These are phyloP conservation scores for Myochromella boudieri DNA, from an alignment of 768 basidiomycete genomes.

Conservation along the genomic window DNA sequence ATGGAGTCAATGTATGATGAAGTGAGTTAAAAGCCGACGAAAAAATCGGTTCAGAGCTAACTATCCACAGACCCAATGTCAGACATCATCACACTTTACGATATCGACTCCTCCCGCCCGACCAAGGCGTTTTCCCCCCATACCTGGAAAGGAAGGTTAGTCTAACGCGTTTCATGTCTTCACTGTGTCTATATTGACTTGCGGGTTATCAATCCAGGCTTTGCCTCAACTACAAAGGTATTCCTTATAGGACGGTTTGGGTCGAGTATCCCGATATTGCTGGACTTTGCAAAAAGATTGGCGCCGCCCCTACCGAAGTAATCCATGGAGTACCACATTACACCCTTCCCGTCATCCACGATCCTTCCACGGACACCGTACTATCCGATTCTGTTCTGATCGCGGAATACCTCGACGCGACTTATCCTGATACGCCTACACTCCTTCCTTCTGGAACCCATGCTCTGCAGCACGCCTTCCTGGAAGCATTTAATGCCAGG, in stretches of 20 bases:
- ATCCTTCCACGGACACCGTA: constrained; percentile 30
- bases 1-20: too few species aligned
- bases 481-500: not conserved
- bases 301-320: constrained; percentile 26
- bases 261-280: constrained; percentile 41
- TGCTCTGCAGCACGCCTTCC: constrained; percentile 17
- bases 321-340: constrained; percentile 28
- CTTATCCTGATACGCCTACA: constrained; percentile 33
- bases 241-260: constrained; percentile 40
- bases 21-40: too few species aligned
- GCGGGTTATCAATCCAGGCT: constrained; percentile 14
- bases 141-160: constrained; percentile 44
- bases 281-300: constrained; percentile 29
- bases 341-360: constrained; percentile 40
- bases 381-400: constrained; percentile 38
- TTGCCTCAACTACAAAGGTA: constrained; percentile 25
- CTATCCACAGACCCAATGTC: too few species aligned
- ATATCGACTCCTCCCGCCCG: constrained; percentile 34
- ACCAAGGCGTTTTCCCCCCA: constrained; percentile 41
- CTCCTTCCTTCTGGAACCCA: constrained; percentile 29
- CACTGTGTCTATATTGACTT: too few species aligned
- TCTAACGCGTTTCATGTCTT: not conserved
- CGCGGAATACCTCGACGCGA: constrained; percentile 40
- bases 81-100: constrained; percentile 40
- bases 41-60: too few species aligned